These are phyloP conservation scores for Botrytis hyacinthi DNA, from an alignment of 2,329 filamentous ascomycete species.

Conservation along the genomic window DNA sequence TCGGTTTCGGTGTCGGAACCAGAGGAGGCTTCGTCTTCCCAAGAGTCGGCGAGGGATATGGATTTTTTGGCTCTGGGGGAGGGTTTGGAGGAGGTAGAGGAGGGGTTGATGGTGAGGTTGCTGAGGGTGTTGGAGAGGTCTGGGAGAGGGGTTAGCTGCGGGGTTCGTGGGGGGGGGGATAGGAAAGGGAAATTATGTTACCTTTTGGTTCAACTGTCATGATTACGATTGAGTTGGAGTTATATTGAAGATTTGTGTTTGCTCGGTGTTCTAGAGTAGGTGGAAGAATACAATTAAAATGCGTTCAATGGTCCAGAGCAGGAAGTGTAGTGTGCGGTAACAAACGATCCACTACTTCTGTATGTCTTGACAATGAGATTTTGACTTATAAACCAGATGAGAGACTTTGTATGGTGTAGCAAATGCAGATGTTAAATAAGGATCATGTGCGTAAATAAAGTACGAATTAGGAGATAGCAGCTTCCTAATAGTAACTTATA, in stretches of 20 bases:
- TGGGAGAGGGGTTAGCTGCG: slow-evolving; percentile 25
- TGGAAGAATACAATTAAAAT: background rate
- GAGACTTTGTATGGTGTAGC: background rate
- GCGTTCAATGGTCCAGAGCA: background rate
- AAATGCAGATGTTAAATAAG: background rate
- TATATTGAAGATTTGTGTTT: background rate
- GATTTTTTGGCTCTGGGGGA: slow-evolving; percentile 37
- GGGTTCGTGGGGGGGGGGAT: background rate
- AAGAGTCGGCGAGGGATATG: slow-evolving; percentile 59
- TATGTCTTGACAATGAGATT: background rate
- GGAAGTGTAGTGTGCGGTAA: background rate
- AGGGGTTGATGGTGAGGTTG: slow-evolving; percentile 26
- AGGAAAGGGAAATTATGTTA: background rate
- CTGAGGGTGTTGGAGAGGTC: slow-evolving; percentile 32
- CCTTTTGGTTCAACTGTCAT: slow-evolving; percentile 20
- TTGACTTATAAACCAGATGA: background rate
- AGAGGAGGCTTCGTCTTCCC: slow-evolving; percentile 67
- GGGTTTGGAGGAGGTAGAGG: slow-evolving; percentile 27
- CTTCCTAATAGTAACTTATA: background rate
- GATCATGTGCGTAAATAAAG: background rate
- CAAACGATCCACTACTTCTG: background rate
- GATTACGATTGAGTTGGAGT: background rate
- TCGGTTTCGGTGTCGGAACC: slow-evolving; percentile 32
- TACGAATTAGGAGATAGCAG: background rate
- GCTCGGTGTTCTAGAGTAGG: background rate